Conservation (phyloP, 2,329 filamentous ascomycete species). For the Talaromyces marneffei region DNA sequence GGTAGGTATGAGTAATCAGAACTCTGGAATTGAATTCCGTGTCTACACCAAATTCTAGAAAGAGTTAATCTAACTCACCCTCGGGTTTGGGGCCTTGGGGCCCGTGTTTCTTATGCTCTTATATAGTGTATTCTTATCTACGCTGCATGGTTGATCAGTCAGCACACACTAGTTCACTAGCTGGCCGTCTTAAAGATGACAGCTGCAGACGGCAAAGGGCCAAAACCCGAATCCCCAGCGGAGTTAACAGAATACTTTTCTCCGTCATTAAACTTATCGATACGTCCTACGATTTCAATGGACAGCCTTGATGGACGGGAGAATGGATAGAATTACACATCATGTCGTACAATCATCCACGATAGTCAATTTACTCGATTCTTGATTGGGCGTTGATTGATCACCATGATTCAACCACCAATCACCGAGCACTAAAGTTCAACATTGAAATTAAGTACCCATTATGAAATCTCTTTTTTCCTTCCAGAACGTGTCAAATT, state of each 20-base stretch:
- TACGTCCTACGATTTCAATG: too few relatives aligned
- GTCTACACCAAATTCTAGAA: background rate
- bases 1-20: background rate
- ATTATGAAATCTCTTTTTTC: background rate
- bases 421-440: background rate
- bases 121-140: too few relatives aligned
- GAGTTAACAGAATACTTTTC: background rate
- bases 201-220: background rate
- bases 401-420: background rate
- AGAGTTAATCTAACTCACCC: background rate
- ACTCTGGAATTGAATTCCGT: constrained; percentile 8
- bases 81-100: background rate
- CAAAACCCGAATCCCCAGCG: background rate
- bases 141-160: too few relatives aligned
- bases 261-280: background rate
- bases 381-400: background rate
- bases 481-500: background rate
- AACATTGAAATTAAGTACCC: background rate
- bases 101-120: background rate
- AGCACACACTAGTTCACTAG: background rate
- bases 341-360: background rate
- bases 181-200: background rate
- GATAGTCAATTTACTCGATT: background rate
- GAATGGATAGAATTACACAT: background rate
- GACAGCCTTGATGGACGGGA: background rate